These are phyloP conservation scores for Candida nanaspora DNA, from an alignment of 805 yeast genomes.

Conservation along the genomic window DNA sequence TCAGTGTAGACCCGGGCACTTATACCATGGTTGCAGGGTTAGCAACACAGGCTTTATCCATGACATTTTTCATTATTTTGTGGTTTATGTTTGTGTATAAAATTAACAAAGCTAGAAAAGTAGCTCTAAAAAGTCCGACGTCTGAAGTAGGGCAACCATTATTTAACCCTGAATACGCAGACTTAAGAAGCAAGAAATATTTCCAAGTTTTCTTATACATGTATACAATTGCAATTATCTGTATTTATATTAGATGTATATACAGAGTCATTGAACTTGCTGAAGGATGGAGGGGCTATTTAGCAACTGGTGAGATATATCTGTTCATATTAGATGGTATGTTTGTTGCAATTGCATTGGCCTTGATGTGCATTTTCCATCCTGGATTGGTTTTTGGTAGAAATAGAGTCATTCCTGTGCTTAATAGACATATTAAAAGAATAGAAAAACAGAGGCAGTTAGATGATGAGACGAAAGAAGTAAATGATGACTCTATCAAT, in stretches of 20 bases:
- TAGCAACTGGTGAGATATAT: constrained; percentile 51
- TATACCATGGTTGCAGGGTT: constrained; percentile 70
- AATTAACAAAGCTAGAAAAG: constrained; percentile 10
- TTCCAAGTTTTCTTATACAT: constrained; percentile 39
- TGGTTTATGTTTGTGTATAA: background rate
- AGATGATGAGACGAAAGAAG: background rate
- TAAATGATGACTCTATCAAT: too few relatives aligned
- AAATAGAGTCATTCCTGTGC: constrained; percentile 4
- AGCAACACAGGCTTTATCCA: constrained; percentile 61
- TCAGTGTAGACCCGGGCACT: constrained; percentile 36
- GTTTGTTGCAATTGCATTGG: constrained; percentile 42
- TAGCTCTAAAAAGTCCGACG: constrained; percentile 11
- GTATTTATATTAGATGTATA: constrained; percentile 55
- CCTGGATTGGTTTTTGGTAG: constrained; percentile 48
- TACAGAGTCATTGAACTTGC: constrained; percentile 66
- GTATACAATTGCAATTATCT: constrained; percentile 35
- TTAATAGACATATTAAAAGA: background rate
- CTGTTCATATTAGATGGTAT: constrained; percentile 55
- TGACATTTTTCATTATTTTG: constrained; percentile 43
- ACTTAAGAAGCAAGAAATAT: constrained; percentile 21
- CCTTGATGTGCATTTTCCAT: constrained; percentile 43
- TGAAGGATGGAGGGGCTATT: constrained; percentile 60
- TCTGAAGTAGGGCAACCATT: constrained; percentile 24
- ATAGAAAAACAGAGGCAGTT: background rate
- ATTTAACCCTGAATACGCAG: constrained; percentile 10